Evolutionary conservation across 768 basidiomycete species (phyloP), one percentile per base, ranked within the genome.

Genomic region (Lactifluus echinatus): DNA sequence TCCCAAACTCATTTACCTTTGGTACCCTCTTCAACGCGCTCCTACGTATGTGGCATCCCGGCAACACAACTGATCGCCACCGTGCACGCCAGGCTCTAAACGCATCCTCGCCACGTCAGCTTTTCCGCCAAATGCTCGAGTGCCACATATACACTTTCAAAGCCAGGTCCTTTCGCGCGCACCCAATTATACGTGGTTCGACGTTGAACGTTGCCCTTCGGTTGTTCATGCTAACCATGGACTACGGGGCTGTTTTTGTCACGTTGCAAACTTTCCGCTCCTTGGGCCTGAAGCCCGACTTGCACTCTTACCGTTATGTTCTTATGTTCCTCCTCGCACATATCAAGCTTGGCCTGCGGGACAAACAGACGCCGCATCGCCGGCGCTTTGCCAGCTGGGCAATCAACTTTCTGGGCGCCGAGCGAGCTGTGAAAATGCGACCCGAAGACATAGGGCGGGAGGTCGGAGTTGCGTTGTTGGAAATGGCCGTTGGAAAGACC

Each of bases 1-100:
- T 65, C 1, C 80, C 78, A 7, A 60, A 61, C 44, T 56, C 62
- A 24, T 61, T 42, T 26, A 29, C 17, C 21, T 63, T 61, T 11
- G 52, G 62, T 0, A 63, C 55, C 40, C 55, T 63, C 26, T 61
- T 63, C 60, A 61, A 57, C 33, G 62, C 59, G 14, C 45, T 51
- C 23, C 62, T 51, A 39, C 29, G 26, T 24, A 15, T 54, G 21
- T 28, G 19, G 37, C 6, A 29, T 12, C 2, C 24, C 31, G 39
- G 28, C 11, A 46, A 4, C 12, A 14, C 34, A 17, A 8, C 12
- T 12, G 3, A 29, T 10, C 58, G 43, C 45, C 43, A 6, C 15
- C n/a, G n/a, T n/a, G 5, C 46, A 17, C 21, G 23, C 45, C 28
- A 4, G 8, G 51, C 52, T 6, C 5, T n/a, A 15, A 55, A 63